A percentile compares a stretch with the other conserved stretches of the same genome.
Conservation (phyloP, 345 rosid genomes). For the Eucalyptus caleyi region DNA sequence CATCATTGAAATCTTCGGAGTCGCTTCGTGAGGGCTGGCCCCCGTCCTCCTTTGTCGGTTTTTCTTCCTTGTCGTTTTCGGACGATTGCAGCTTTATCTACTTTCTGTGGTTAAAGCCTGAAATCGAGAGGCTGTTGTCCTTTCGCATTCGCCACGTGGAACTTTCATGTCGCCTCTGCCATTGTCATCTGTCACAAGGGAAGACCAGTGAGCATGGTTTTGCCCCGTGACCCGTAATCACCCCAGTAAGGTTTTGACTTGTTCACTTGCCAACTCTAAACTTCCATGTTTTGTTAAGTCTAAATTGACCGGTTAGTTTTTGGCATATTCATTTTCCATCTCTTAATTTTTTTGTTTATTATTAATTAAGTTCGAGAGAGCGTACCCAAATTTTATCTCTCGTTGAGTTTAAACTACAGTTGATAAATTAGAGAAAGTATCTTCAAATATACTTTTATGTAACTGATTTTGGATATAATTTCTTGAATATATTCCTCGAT, state of each 20-base stretch:
- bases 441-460: neutral
- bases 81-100: neutral
- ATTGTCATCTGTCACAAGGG: neutral
- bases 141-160: neutral
- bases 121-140: neutral
- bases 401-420: neutral
- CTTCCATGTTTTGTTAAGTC: neutral
- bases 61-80: neutral
- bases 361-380: neutral
- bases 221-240: neutral
- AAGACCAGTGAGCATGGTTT: neutral
- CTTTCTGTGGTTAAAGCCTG: neutral
- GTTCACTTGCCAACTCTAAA: neutral
- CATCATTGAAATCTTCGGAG: neutral
- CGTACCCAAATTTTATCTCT: neutral
- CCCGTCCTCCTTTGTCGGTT: neutral
- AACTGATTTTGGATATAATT: neutral
- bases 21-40: neutral
- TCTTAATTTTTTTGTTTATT: neutral
- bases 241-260: neutral
- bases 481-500: neutral
- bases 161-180: neutral
- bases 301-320: neutral
- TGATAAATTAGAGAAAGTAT: neutral
- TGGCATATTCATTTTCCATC: neutral